phyloP scores from a whole-genome alignment of 2,329 filamentous ascomycete genomes.

The Cladosporium sp. region DNA sequence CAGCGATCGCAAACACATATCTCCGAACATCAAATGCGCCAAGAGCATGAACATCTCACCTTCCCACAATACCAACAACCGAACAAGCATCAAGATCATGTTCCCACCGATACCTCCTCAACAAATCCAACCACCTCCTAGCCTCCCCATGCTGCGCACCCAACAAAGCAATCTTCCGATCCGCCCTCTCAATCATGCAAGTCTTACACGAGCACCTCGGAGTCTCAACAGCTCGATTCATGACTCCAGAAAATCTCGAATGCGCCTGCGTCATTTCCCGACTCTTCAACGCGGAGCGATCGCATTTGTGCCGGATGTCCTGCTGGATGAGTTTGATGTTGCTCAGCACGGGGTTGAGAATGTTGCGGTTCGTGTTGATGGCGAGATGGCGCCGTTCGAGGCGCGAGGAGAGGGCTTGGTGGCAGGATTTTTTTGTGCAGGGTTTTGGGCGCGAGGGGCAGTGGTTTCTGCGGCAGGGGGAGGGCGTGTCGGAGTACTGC shows the following conservation, averaged over 20 bases:
- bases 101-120: constrained; percentile 7
- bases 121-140: background rate
- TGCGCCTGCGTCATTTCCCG: background rate
- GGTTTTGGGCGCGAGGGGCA: background rate
- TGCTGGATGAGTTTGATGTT: constrained; percentile 6
- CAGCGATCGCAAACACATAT: background rate
- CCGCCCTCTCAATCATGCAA: background rate
- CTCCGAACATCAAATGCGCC: background rate
- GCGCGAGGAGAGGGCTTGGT: background rate
- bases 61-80: background rate
- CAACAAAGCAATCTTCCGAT: constrained; percentile 1
- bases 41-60: background rate
- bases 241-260: background rate
- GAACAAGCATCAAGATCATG: background rate
- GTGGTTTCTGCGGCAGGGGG: background rate
- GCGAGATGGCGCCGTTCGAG: constrained; percentile 5
- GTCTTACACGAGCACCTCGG: background rate
- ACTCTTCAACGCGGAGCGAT: background rate
- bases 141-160: background rate
- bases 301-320: constrained; percentile 4
- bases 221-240: background rate
- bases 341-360: background rate
- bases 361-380: constrained; percentile 1
- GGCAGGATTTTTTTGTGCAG: background rate
- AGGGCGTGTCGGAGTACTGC: background rate